A percentile compares a stretch with the other conserved stretches of the same genome.
Conservation (phyloP, 495 filamentous ascomycete genomes). For the Talaromyces proteolyticus region DNA sequence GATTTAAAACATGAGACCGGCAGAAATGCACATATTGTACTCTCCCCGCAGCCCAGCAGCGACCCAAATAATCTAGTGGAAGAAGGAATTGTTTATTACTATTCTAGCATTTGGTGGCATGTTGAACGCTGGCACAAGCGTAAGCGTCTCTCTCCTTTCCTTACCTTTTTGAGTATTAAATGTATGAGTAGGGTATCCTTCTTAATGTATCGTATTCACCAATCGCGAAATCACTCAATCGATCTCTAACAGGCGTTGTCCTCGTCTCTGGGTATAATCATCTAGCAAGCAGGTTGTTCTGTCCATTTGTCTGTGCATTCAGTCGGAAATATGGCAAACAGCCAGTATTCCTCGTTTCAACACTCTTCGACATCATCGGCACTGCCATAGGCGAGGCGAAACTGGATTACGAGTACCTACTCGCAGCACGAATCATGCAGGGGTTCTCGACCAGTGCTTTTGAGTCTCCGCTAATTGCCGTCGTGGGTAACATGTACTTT, state of each 20-base stretch:
- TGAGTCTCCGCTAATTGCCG: conserved; percentile 51
- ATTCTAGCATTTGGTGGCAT: not conserved
- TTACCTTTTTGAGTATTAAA: not conserved
- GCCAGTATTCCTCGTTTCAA: not conserved
- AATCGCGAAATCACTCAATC: not conserved
- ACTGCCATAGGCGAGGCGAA: not conserved
- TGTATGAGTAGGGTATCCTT: not conserved
- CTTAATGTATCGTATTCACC: not conserved
- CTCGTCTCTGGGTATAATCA: not conserved
- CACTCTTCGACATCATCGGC: not conserved
- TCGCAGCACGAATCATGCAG: conserved; percentile 32
- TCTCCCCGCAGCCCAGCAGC: conserved; percentile 55
- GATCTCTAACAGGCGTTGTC: not conserved
- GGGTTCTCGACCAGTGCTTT: conserved; percentile 54
- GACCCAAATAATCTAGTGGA: conserved; percentile 46
- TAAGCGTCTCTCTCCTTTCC: not conserved
- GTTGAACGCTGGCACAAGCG: not conserved
- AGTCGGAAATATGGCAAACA: not conserved
- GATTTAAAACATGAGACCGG: conserved; percentile 11
- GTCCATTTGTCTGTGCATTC: not conserved
- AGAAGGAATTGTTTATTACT: conserved; percentile 24
- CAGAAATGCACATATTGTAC: conserved; percentile 30
- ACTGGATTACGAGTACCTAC: conserved; percentile 5
- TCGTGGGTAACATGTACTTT: conserved; percentile 52
- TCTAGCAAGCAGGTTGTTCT: not conserved